phyloP scores from a whole-genome alignment of 176 grass and related monocot genomes.

The Canna indica region DNA sequence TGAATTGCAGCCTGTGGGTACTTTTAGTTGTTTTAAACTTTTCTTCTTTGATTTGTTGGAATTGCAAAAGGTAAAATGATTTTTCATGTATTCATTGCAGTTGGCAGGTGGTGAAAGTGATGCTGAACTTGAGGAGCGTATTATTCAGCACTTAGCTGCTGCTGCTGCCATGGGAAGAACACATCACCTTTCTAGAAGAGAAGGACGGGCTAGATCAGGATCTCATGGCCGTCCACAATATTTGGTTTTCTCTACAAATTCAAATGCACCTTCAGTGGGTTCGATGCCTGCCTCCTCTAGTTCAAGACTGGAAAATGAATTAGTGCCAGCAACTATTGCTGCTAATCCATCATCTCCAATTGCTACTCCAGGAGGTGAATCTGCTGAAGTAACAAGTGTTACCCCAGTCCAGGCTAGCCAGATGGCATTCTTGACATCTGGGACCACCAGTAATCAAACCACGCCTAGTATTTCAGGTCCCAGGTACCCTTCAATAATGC shows the following conservation, averaged over 20 bases:
- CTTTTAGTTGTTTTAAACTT: constrained; percentile 11
- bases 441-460: constrained; percentile 34
- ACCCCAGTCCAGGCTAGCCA: constrained; percentile 45
- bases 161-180: constrained; percentile 57
- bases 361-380: constrained; percentile 25
- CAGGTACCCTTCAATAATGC: constrained; percentile 26
- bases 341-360: constrained; percentile 26
- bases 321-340: constrained; percentile 23
- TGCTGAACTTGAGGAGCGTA: constrained; percentile 75
- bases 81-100: constrained; percentile 30
- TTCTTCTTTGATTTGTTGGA: not conserved
- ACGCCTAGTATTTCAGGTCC: constrained; percentile 43
- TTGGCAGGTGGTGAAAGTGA: constrained; percentile 50
- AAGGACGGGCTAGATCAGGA: constrained; percentile 41
- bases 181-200: constrained; percentile 61
- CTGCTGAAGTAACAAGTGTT: constrained; percentile 28
- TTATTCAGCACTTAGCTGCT: constrained; percentile 73
- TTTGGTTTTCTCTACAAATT: constrained; percentile 48
- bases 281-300: constrained; percentile 33
- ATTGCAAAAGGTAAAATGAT: not conserved
- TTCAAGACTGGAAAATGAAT: constrained; percentile 30
- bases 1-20: constrained; percentile 70
- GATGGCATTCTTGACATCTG: constrained; percentile 37
- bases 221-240: constrained; percentile 42
- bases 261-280: constrained; percentile 28